Percentiles rank a stretch among this genome's conserved stretches.
Evolutionary conservation across 306 rosid genomes (phyloP).

Genomic region (Lathyrus oleraceus): DNA sequence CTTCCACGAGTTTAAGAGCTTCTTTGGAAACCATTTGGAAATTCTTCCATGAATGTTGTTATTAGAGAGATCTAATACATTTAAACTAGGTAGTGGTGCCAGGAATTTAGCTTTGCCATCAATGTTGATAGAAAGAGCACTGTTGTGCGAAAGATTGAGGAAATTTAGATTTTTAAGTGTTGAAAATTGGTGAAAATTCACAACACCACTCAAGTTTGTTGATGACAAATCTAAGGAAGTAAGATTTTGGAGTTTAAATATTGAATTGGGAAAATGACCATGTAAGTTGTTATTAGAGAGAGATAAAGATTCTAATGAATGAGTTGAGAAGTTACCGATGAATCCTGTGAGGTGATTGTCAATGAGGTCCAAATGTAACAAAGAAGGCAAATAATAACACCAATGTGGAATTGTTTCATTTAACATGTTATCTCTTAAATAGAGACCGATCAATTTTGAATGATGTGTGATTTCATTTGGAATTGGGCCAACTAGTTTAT

Average conservation of each 20-base stretch:
- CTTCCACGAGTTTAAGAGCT: not conserved
- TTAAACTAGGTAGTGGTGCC: not conserved
- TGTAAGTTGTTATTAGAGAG: not conserved
- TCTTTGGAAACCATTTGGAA: slow-evolving; percentile 27
- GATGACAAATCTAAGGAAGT: fast-evolving
- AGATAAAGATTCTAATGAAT: not conserved
- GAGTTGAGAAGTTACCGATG: not conserved
- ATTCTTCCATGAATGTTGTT: slow-evolving; percentile 23
- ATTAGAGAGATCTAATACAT: not conserved
- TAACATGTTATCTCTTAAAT: not conserved
- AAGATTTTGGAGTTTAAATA: slow-evolving; percentile 18
- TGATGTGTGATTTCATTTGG: not conserved
- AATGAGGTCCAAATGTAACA: fast-evolving
- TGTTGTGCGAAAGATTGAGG: slow-evolving; percentile 9
- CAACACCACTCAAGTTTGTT: slow-evolving; percentile 16
- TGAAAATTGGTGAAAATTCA: slow-evolving; percentile 2
- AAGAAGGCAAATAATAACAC: not conserved
- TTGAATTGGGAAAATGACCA: slow-evolving; percentile 15
- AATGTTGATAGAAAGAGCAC: not conserved
- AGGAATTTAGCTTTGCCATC: slow-evolving; percentile 15
- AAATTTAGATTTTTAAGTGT: fast-evolving
- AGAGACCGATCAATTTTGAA: not conserved
- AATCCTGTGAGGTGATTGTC: not conserved
- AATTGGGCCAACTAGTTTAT: not conserved
- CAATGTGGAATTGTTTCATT: not conserved